These are phyloP conservation scores for Vitis hybrid DNA, from an alignment of 177 flowering plant genomes.

Conservation along the genomic window DNA sequence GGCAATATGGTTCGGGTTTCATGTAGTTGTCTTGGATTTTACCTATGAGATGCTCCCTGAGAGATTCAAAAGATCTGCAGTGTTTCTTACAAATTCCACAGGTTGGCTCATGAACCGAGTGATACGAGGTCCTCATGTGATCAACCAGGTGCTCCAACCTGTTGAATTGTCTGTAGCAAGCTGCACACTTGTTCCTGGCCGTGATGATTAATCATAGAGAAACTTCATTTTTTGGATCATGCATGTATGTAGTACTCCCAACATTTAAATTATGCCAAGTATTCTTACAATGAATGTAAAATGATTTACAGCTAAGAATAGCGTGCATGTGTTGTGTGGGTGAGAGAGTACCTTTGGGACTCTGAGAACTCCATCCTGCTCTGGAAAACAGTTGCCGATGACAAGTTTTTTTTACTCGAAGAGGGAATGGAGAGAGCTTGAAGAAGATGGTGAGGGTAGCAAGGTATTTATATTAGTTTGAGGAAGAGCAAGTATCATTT, in stretches of 20 bases:
- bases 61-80: constrained; percentile 79
- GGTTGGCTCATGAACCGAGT: constrained; percentile 84
- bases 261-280: neutral
- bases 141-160: constrained; percentile 85
- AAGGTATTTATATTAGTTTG: constrained; percentile 5
- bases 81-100: constrained; percentile 84
- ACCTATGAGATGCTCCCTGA: constrained; percentile 91
- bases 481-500: neutral
- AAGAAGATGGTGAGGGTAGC: constrained; percentile 1
- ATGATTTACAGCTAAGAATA: no score
- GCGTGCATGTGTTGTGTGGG: neutral
- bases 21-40: neutral
- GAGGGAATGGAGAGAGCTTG: neutral
- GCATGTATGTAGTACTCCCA: neutral
- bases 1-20: neutral
- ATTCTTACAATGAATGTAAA: neutral
- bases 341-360: constrained; percentile 34
- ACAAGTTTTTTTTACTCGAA: neutral
- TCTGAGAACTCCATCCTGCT: constrained; percentile 40
- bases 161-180: constrained; percentile 86
- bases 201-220: neutral
- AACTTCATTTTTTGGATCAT: neutral
- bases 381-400: constrained; percentile 6
- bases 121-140: constrained; percentile 81
- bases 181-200: constrained; percentile 87